phyloP scores from a whole-genome alignment of 2,329 filamentous ascomycete genomes.

The Talaromyces sp. region DNA sequence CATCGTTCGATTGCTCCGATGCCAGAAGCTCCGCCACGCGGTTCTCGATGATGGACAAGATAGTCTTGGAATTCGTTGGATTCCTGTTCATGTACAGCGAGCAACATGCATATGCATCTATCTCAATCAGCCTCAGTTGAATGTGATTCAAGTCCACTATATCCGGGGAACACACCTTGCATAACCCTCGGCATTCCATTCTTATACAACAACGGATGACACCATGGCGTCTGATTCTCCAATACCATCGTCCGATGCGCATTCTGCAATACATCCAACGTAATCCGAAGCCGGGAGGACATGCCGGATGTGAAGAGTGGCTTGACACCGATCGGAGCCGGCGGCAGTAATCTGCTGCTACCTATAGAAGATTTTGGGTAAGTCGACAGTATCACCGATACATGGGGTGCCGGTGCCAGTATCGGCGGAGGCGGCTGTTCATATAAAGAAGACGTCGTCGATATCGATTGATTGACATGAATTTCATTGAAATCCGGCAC shows the following conservation, averaged over 20 bases:
- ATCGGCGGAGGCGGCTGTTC: not conserved
- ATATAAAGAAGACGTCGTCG: not conserved
- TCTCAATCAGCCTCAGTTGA: not conserved
- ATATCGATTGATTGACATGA: not conserved
- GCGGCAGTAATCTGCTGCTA: not conserved
- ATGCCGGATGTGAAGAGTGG: slow-evolving; percentile 22
- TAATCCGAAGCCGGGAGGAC: slow-evolving; percentile 28
- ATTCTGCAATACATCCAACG: slow-evolving; percentile 47
- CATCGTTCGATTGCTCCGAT: slow-evolving; percentile 25
- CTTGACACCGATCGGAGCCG: slow-evolving; percentile 14
- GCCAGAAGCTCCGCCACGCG: slow-evolving; percentile 45
- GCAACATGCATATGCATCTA: slow-evolving; percentile 53
- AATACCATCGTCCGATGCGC: slow-evolving; percentile 46
- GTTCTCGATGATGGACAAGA: slow-evolving; percentile 49
- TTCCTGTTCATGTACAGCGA: slow-evolving; percentile 53
- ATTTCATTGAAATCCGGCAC: not conserved
- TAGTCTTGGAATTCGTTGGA: slow-evolving; percentile 44
- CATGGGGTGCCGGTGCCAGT: not conserved
- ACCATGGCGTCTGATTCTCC: slow-evolving; percentile 53
- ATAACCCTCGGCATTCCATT: slow-evolving; percentile 51
- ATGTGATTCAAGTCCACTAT: not conserved
- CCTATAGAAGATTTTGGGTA: not conserved
- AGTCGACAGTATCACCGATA: not conserved
- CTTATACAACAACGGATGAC: slow-evolving; percentile 51
- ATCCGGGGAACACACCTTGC: slow-evolving; percentile 39